Base-by-base conservation (phyloP, 805 yeast genomes). In the Saturnispora kantuleensis region DNA sequence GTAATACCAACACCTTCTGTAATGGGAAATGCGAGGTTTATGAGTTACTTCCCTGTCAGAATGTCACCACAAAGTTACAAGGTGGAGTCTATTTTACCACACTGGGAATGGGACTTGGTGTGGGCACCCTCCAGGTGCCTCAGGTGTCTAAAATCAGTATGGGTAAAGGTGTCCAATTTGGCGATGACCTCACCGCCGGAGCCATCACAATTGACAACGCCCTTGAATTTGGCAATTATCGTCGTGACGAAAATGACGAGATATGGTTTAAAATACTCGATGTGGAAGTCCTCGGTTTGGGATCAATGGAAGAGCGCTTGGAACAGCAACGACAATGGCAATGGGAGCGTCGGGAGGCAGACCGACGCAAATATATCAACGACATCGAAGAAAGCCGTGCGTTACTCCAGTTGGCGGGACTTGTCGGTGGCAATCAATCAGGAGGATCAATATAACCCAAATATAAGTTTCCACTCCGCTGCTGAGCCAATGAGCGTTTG, bases 221-320 rank as follows among this genome's bases (percentile, higher is more conserved):
- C 21, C 65, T 90, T 52, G 96, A 90, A 60, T 82, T 79, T 64
- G 95, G 82, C 0, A 77, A 77, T 1, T 87, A 90, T 56, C 67
- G 96, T 42, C 82, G 85, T 56, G 54, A 77, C 15, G 83, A 80
- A 0, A 40, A 39, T 51, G 51, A 64, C 54, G 97, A 90, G 57
- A 79, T 81, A 48, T 65, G 86, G 41, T 77, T 90, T 54, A 58
- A 71, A 44, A 75, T 90, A 7, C 76, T 79, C 5, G 89, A 83
- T 51, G 65, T 89, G 21, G 96, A 89, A 57, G 95, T 88, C 0
- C 84, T 93, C 89, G 97, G 97, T 0, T 74, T 87, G 46, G 97
- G 97, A 1, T 77, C 85, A 7, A 77, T 74, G 9, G 76, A 79
- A 48, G 95, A 86, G 52, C 64, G 88, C 39, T 81, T 74, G 29